Base-by-base conservation (phyloP, 805 yeast species). In the Saccharomycopsis fodiens region DNA sequence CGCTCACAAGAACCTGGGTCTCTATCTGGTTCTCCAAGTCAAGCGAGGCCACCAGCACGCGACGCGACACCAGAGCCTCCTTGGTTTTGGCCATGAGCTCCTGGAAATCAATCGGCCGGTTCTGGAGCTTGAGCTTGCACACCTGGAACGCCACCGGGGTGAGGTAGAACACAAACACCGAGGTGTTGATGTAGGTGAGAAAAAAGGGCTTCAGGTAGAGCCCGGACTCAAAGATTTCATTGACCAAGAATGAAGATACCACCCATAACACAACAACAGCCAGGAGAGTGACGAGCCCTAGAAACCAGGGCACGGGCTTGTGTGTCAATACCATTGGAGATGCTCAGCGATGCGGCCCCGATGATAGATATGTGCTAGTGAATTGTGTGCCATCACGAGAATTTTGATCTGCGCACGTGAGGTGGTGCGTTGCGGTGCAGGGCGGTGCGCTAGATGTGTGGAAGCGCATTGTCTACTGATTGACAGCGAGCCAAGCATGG, bases 251-350 rank as follows among this genome's bases (percentile, higher is more conserved):
- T 3, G 95, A 85, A 3, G 96, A 86, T 31, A 83, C 65, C 8
- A 93, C 97, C 98, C 98, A 91, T 20, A 87, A 73, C 1, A 85
- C 60, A 22, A 91, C 86, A 38, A 89, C 97, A 37, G 83, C 68
- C 1, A 77, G 70, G 20, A 89, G 70, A 64, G 85, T 75, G 19
- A 81, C 54, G 19, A 91, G 72, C 2, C 97, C 97, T 17, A 85
- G 56, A 0, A 81, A 68, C 97, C 97, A 88, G 51, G 29, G 29
- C 29, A 25, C 29, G 10, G 29, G 29, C 29, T 10, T 25, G 10
- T 7, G 29, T 25, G 29, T 7, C n/a, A n/a, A n/a, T n/a, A n/a
- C n/a, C n/a, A n/a, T n/a, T n/a, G n/a, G n/a, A n/a, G n/a, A n/a
- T n/a, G n/a, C n/a, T n/a, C n/a, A n/a, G n/a, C n/a, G n/a, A n/a